Evolutionary conservation across 306 rosid genomes (phyloP).

Genomic region (Quillaja saponaria): DNA sequence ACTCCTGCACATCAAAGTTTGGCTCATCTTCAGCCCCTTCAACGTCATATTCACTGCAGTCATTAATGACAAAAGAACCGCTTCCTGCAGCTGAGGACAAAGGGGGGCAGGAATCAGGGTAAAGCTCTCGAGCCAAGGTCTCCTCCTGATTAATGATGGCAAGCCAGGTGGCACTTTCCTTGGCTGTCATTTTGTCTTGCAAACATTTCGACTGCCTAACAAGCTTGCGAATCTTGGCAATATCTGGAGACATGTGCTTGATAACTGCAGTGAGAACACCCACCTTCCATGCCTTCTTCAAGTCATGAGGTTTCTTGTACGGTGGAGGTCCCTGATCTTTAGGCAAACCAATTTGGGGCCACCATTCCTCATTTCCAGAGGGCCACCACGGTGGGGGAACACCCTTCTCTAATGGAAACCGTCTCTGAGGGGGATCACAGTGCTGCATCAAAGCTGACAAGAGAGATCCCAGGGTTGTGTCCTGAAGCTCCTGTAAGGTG

Average conservation of each 20-base stretch:
- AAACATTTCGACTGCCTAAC: constrained; percentile 84
- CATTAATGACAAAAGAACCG: constrained; percentile 57
- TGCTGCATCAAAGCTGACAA: constrained; percentile 91
- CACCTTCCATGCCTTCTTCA: constrained; percentile 91
- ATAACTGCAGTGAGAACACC: constrained; percentile 81
- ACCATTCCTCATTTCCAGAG: constrained; percentile 75
- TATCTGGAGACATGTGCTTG: constrained; percentile 90
- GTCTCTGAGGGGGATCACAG: constrained; percentile 84
- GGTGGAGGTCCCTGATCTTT: constrained; percentile 86
- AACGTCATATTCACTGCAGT: constrained; percentile 74
- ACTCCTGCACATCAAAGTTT: constrained; percentile 56
- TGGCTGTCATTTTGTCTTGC: constrained; percentile 93
- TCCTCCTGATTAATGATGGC: constrained; percentile 86
- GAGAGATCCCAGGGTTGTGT: constrained; percentile 82
- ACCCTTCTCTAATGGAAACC: constrained; percentile 83
- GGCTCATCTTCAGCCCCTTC: constrained; percentile 68
- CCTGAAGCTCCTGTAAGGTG: constrained; percentile 83
- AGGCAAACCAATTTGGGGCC: constrained; percentile 71
- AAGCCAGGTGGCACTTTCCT: constrained; percentile 89
- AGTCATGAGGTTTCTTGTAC: constrained; percentile 90
- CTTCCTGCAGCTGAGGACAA: constrained; percentile 52
- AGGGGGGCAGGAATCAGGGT: constrained; percentile 62
- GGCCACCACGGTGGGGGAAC: constrained; percentile 97
- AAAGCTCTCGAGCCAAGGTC: constrained; percentile 59
- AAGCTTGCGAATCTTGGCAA: constrained; percentile 81